phyloP scores from a whole-genome alignment of 306 rosid genomes.

The Mimosa bimucronata region DNA sequence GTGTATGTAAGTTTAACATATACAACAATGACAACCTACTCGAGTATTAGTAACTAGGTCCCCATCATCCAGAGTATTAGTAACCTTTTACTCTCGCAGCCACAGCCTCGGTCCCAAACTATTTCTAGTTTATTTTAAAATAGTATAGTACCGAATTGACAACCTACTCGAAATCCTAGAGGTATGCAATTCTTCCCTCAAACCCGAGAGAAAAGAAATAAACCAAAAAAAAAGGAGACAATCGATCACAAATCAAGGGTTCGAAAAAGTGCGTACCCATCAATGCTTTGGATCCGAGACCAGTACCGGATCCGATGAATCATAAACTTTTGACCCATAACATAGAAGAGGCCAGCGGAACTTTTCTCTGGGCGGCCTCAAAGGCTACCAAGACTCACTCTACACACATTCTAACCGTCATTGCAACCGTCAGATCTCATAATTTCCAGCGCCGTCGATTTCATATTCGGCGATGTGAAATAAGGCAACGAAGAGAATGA shows the following conservation, averaged over 20 bases:
- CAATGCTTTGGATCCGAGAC: conserved; percentile 96
- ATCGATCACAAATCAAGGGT: not conserved
- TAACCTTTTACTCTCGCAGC: not conserved
- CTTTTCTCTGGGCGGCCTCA: conserved; percentile 75
- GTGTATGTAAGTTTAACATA: not conserved
- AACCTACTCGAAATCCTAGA: not conserved
- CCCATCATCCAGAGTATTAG: not conserved
- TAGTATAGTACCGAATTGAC: no score
- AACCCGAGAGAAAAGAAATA: no score
- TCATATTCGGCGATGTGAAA: no score
- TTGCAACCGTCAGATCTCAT: no score
- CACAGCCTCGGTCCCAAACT: not conserved
- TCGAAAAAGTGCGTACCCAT: conserved; percentile 61
- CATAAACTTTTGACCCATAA: conserved; percentile 90
- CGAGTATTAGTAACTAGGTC: no score
- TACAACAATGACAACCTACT: not conserved
- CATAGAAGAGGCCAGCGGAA: conserved; percentile 93
- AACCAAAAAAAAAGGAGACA: not conserved
- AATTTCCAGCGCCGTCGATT: no score
- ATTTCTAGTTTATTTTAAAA: no score
- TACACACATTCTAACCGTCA: conserved; percentile 93
- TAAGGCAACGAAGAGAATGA: no score
- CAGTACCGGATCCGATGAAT: conserved; percentile 85
- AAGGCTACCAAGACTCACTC: no score
- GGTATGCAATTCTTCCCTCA: no score